Conservation (phyloP, 1,139 yeast species). For the Yamadazyma friedrichii region DNA sequence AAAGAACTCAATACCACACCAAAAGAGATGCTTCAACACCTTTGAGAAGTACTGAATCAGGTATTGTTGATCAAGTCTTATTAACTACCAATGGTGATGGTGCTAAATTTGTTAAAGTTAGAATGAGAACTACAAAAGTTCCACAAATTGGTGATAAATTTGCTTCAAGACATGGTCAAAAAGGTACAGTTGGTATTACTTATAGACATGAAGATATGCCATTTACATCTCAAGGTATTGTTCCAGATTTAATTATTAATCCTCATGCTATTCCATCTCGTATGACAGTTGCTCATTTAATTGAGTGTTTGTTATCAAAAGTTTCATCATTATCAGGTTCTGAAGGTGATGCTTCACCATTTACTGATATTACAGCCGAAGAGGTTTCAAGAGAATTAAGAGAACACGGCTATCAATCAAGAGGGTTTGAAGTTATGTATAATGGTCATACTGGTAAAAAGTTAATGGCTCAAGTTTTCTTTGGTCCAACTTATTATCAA, state of each 20-base stretch:
- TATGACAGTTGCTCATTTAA: conserved; percentile 99
- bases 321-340: conserved; percentile 93
- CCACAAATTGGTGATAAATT: conserved; percentile 99
- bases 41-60: conserved; percentile 92
- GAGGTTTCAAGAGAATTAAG: conserved; percentile 88
- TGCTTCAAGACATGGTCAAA: conserved; percentile 99
- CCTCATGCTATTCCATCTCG: conserved; percentile 99
- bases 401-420: conserved; percentile 94
- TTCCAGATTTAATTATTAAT: conserved; percentile 94
- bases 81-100: conserved; percentile 98
- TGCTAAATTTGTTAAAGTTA: conserved; percentile 91
- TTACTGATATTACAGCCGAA: conserved; percentile 96
- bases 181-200: conserved; percentile 99
- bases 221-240: conserved; percentile 92
- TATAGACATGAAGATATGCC: conserved; percentile 99
- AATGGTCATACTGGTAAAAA: conserved; percentile 98
- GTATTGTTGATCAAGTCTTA: conserved; percentile 96
- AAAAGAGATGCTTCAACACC: conserved; percentile 99
- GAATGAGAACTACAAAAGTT: conserved; percentile 97
- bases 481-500: conserved; percentile 98
- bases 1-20: conserved; percentile 95
- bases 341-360: conserved; percentile 99
- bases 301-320: conserved; percentile 93
- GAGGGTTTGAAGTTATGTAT: conserved; percentile 98
- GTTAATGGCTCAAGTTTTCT: conserved; percentile 95